phyloP scores from a whole-genome alignment of 2,329 filamentous ascomycete genomes.

The Aspergillus sp. region DNA sequence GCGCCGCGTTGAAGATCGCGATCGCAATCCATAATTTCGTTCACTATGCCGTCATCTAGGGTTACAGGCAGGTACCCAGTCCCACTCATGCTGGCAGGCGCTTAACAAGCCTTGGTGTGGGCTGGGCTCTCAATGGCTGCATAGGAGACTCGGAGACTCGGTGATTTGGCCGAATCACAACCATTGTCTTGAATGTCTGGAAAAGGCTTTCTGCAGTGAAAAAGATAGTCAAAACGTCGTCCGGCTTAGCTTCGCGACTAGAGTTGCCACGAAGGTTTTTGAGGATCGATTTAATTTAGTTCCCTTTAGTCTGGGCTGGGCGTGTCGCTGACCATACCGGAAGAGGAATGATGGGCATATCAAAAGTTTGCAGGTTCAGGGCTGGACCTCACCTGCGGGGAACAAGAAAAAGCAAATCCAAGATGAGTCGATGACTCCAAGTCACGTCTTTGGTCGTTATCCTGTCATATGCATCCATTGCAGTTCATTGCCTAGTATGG shows the following conservation, averaged over 20 bases:
- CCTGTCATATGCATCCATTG: neutral
- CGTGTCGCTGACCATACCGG: neutral
- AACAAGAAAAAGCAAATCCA: conserved; percentile 2
- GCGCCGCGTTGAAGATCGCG: neutral
- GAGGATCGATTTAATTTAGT: neutral
- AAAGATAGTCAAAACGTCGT: neutral
- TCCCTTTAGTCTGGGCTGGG: neutral
- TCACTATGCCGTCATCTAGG: neutral
- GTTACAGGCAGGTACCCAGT: conserved; percentile 5
- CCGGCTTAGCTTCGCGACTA: neutral
- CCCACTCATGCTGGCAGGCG: neutral
- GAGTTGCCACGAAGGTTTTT: neutral
- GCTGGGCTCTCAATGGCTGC: neutral
- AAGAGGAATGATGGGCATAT: neutral
- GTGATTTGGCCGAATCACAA: neutral
- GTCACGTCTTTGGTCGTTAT: neutral
- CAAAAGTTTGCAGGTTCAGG: neutral
- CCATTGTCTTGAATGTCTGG: neutral
- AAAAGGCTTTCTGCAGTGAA: neutral
- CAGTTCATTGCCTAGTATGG: neutral
- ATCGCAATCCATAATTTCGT: neutral
- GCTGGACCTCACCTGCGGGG: neutral
- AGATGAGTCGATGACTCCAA: neutral
- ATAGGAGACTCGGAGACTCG: neutral
- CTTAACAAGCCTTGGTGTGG: neutral